A percentile compares a stretch with the other conserved stretches of the same genome.
phyloP scores from a whole-genome alignment of 176 grass and related monocot genomes.

The Ananas comosus region DNA sequence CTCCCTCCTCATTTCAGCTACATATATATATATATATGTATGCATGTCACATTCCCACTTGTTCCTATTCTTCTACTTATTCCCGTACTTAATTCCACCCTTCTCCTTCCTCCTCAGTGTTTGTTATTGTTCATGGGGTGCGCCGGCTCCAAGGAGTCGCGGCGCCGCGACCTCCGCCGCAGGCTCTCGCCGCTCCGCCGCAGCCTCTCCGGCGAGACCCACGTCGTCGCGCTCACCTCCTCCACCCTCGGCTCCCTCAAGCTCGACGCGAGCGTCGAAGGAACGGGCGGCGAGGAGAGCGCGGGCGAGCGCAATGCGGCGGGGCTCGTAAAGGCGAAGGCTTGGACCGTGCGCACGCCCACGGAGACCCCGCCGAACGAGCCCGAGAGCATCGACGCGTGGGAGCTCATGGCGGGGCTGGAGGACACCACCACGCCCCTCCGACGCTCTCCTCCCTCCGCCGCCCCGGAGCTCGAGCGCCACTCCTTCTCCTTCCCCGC shows the following conservation, averaged over 20 bases:
- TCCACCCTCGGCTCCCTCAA: constrained; percentile 58
- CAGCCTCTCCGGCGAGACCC: constrained; percentile 34
- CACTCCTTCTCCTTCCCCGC: constrained; percentile 83
- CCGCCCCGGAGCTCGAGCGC: constrained; percentile 21
- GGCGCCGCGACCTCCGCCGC: constrained; percentile 50
- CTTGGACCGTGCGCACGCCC: constrained; percentile 36
- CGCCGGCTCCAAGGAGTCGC: constrained; percentile 70
- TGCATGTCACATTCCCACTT: background rate
- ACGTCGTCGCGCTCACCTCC: constrained; percentile 60
- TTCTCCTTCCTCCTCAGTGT: background rate
- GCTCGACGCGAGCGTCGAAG: constrained; percentile 10
- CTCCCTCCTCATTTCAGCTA: constrained; percentile 8
- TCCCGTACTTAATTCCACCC: background rate
- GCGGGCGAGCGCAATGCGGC: background rate
- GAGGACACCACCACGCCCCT: constrained; percentile 44
- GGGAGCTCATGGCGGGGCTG: constrained; percentile 72
- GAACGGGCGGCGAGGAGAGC: background rate
- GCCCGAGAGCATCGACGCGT: constrained; percentile 71
- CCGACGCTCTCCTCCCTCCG: constrained; percentile 21
- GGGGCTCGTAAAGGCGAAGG: constrained; percentile 10
- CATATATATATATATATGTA: no score
- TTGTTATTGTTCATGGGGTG: constrained; percentile 52
- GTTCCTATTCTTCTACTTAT: background rate
- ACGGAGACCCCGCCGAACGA: constrained; percentile 94
- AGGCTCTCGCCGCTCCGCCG: constrained; percentile 48